These are phyloP conservation scores for Volutella citrinella DNA, from an alignment of 2,329 filamentous ascomycete genomes.

Conservation along the genomic window DNA sequence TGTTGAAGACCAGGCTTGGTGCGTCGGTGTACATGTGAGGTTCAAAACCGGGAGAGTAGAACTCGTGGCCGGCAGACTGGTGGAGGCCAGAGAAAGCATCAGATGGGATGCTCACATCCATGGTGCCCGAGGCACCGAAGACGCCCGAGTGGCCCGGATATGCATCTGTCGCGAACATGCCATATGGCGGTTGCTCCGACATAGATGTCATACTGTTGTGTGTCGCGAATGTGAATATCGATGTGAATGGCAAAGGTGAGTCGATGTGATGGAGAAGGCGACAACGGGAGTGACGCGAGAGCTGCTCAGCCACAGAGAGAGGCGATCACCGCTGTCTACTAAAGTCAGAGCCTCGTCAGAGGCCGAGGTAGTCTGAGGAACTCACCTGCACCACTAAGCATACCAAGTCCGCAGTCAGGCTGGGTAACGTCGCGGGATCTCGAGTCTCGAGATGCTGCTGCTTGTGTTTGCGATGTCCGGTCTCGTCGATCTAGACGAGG, in stretches of 20 bases:
- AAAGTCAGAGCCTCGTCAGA: constrained; percentile 5
- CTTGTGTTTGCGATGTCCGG: no score
- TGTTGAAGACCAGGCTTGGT: constrained; percentile 37
- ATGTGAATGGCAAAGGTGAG: constrained; percentile 6
- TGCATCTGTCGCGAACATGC: constrained; percentile 25
- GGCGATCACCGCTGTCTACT: constrained; percentile 25
- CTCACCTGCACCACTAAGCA: constrained; percentile 26
- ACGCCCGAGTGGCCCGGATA: constrained; percentile 30
- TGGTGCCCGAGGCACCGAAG: constrained; percentile 38
- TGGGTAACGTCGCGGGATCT: constrained; percentile 15
- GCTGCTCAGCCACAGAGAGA: constrained; percentile 15
- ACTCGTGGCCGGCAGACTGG: constrained; percentile 34
- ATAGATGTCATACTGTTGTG: constrained; percentile 27
- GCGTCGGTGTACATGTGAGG: constrained; percentile 46
- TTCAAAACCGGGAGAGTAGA: no score
- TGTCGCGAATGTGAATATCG: constrained; percentile 5
- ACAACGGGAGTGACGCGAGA: constrained; percentile 15
- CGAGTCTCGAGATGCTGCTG: constrained; percentile 19
- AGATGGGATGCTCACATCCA: constrained; percentile 48
- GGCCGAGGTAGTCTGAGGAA: constrained; percentile 11
- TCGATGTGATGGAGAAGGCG: constrained; percentile 12
- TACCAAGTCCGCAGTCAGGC: constrained; percentile 22
- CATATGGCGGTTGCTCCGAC: constrained; percentile 26
- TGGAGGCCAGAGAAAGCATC: constrained; percentile 42
- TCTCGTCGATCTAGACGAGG: constrained; percentile 3